Percentiles rank a stretch among this genome's conserved stretches.
Conservation (phyloP, 495 filamentous ascomycete genomes). For the Penicillium subrubescens region DNA sequence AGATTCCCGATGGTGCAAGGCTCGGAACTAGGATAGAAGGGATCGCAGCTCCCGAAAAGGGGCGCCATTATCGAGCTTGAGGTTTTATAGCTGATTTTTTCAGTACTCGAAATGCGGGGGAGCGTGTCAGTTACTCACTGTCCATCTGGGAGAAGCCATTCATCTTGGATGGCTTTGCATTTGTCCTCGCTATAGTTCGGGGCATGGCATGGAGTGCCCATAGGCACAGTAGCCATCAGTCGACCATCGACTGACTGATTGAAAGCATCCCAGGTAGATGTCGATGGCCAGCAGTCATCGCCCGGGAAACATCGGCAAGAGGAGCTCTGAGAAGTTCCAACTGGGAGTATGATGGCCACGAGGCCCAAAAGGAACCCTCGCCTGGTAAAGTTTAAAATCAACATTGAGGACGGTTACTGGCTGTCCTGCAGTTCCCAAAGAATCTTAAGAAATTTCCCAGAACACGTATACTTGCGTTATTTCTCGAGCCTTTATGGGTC, state of each 20-base stretch:
- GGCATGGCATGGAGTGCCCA: conserved; percentile 50
- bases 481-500: background rate
- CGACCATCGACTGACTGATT: conserved; percentile 46
- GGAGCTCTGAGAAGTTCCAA: background rate
- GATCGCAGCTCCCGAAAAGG: conserved; percentile 55
- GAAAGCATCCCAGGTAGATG: conserved; percentile 40
- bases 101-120: too few species aligned
- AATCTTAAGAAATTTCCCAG: background rate
- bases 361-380: background rate
- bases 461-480: background rate
- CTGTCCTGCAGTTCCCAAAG: background rate
- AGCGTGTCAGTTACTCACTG: conserved; percentile 34
- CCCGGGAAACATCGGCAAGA: conserved; percentile 39
- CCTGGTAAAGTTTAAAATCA: background rate
- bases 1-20: conserved; percentile 62
- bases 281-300: conserved; percentile 51
- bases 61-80: conserved; percentile 48
- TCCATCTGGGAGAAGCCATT: conserved; percentile 33
- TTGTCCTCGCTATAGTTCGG: conserved; percentile 33
- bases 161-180: conserved; percentile 30
- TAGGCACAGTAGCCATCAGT: conserved; percentile 48
- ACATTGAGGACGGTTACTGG: background rate
- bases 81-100: conserved; percentile 26
- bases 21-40: conserved; percentile 49
- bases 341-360: background rate